Evolutionary conservation across 345 rosid species (phyloP).

Genomic region (Hibiscus mutabilis): DNA sequence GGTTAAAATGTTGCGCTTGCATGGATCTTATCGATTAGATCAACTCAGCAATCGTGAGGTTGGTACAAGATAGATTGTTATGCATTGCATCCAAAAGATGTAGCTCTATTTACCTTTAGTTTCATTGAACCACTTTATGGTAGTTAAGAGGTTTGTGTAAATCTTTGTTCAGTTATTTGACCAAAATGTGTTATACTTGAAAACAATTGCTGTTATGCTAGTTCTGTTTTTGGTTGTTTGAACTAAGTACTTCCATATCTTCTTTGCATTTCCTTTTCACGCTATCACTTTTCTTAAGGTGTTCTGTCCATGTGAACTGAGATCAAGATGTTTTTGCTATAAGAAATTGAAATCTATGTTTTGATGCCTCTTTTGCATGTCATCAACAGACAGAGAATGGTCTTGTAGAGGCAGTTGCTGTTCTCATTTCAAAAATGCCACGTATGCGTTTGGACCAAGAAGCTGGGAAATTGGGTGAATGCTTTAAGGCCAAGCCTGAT

Average conservation of each 20-base stretch:
- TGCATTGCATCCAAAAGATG: background rate
- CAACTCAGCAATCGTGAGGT: constrained; percentile 89
- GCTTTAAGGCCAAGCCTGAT: constrained; percentile 78
- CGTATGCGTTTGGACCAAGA: constrained; percentile 67
- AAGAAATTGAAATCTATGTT: background rate
- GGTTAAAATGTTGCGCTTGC: constrained; percentile 84
- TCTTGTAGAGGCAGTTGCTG: constrained; percentile 87
- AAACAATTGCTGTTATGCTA: background rate
- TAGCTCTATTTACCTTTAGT: background rate
- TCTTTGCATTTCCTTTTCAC: background rate
- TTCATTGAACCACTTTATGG: background rate
- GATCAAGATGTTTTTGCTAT: background rate
- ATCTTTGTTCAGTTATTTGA: background rate
- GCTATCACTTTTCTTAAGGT: background rate
- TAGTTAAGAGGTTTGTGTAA: background rate
- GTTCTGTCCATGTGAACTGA: background rate
- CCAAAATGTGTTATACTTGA: background rate
- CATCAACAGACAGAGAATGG: constrained; percentile 81
- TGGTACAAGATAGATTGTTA: constrained; percentile 22
- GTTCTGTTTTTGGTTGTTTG: background rate
- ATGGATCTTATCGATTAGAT: constrained; percentile 88
- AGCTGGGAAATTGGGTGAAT: constrained; percentile 74
- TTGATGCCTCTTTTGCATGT: background rate
- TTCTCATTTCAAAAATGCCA: constrained; percentile 90
- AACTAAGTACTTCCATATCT: background rate